These are phyloP conservation scores for Lipomyces anomalus DNA, from an alignment of 805 yeast species.

Conservation along the genomic window DNA sequence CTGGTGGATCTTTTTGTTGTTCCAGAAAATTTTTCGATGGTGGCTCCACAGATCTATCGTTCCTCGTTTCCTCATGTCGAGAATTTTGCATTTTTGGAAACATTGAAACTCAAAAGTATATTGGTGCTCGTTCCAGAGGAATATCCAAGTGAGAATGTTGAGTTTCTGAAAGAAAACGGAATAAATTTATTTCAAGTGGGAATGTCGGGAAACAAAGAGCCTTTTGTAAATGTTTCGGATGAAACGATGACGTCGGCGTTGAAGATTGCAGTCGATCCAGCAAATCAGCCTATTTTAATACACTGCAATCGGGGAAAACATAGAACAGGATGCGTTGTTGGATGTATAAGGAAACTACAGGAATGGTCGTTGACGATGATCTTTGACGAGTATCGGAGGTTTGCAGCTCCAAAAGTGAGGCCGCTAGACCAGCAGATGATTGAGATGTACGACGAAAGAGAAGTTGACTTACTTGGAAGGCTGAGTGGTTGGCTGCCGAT, in stretches of 20 bases:
- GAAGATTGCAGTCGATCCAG: conserved; percentile 74
- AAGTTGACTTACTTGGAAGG: conserved; percentile 16
- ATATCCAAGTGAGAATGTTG: conserved; percentile 70
- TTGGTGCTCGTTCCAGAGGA: conserved; percentile 86
- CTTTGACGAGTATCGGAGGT: conserved; percentile 89
- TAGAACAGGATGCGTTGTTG: conserved; percentile 93
- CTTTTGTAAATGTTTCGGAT: conserved; percentile 68
- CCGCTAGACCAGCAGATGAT: conserved; percentile 95
- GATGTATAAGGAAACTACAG: conserved; percentile 82
- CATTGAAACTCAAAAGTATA: conserved; percentile 62
- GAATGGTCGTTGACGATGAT: conserved; percentile 92
- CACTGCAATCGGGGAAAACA: conserved; percentile 98
- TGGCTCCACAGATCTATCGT: conserved; percentile 71
- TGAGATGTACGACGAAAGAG: conserved; percentile 62
- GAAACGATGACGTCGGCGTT: conserved; percentile 73
- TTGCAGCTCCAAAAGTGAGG: conserved; percentile 91
- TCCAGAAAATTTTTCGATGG: conserved; percentile 90
- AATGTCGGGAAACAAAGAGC: conserved; percentile 92
- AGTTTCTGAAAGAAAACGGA: conserved; percentile 54
- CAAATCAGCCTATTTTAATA: conserved; percentile 82
- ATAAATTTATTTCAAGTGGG: conserved; percentile 82
- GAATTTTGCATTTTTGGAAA: conserved; percentile 64
- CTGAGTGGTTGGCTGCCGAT: conserved; percentile 19
- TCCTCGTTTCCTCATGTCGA: conserved; percentile 85
- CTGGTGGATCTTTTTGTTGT: too few relatives aligned